Percentiles rank a stretch among this genome's conserved stretches.
These are phyloP conservation scores for Ganoderma sinense DNA, from an alignment of 1,284 basidiomycete species.

Conservation along the genomic window DNA sequence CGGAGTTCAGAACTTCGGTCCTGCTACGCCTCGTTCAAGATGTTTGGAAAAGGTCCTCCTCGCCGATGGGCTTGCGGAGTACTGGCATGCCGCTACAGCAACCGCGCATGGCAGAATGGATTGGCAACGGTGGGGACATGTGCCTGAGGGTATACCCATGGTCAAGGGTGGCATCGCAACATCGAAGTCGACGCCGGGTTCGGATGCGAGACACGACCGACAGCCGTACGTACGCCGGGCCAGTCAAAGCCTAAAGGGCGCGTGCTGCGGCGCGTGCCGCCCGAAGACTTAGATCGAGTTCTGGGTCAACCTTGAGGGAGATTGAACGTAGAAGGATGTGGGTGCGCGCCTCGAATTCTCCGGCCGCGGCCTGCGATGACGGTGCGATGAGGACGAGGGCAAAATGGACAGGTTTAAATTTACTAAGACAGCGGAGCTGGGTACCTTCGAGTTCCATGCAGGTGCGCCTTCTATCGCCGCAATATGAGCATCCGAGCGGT, in stretches of 20 bases:
- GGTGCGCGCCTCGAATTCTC: not conserved
- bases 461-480: conserved; percentile 17
- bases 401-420: not conserved
- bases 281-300: not conserved
- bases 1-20: not conserved
- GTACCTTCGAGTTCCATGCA: conserved; percentile 3
- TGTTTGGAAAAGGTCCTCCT: not conserved
- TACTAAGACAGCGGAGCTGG: not conserved
- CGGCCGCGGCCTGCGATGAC: not conserved
- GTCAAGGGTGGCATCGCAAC: not conserved
- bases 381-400: not conserved
- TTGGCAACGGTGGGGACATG: not conserved
- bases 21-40: not conserved
- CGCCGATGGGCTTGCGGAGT: not conserved
- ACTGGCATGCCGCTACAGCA: not conserved
- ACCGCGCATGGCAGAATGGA: not conserved
- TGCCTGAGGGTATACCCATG: not conserved
- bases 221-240: not conserved
- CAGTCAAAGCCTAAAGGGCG: not conserved
- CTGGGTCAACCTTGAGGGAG: not conserved
- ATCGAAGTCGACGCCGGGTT: not conserved
- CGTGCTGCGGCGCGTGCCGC: not conserved
- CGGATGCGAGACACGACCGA: not conserved
- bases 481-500: conserved; percentile 1
- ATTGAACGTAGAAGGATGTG: not conserved